Conservation (phyloP, 495 filamentous ascomycete genomes). For the Tuber microsphaerosporum region DNA sequence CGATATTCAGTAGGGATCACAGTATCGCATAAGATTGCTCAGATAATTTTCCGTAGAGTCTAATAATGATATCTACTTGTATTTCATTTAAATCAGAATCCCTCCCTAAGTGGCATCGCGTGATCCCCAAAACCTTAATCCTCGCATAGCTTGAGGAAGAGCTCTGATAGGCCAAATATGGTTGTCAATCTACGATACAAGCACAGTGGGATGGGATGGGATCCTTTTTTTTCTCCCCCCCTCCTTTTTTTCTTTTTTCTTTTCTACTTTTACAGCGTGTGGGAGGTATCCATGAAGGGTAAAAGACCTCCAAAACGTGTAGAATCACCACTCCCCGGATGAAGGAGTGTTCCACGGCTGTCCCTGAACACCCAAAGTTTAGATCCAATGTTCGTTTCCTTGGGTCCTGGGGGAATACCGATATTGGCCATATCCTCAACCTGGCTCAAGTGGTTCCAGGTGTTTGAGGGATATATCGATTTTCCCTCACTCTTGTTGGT, state of each 20-base stretch:
- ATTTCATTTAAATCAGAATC: not conserved
- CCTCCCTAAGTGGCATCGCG: not conserved
- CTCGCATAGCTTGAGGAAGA: not conserved
- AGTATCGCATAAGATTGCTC: not conserved
- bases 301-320: not conserved
- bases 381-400: not conserved
- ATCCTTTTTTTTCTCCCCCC: not conserved
- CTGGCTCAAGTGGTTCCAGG: not conserved
- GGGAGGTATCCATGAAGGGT: not conserved
- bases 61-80: not conserved
- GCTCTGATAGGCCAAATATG: not conserved
- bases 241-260: not conserved
- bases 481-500: not conserved
- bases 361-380: not conserved
- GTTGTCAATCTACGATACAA: not conserved
- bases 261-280: not conserved
- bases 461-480: not conserved
- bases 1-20: not conserved
- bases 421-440: not conserved
- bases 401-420: not conserved
- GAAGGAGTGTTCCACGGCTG: not conserved
- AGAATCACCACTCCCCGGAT: not conserved
- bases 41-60: not conserved
- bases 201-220: not conserved
- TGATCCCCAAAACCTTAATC: not conserved